phyloP scores from a whole-genome alignment of 2,329 filamentous ascomycete genomes.

The Sarocladium kiliense region DNA sequence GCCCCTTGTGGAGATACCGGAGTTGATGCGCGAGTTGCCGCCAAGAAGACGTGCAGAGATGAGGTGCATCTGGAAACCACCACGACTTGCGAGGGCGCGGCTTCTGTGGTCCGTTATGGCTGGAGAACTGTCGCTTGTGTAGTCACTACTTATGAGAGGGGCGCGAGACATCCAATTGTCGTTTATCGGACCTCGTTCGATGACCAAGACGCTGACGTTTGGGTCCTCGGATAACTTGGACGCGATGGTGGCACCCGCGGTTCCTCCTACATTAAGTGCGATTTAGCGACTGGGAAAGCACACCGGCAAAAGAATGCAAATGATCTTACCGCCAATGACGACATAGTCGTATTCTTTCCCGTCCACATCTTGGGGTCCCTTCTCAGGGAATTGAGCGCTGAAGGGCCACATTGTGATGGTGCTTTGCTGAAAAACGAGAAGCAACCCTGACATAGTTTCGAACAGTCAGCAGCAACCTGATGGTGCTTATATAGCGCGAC shows the following conservation, averaged over 20 bases:
- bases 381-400: background rate
- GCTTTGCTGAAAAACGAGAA: background rate
- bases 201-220: constrained; percentile 29
- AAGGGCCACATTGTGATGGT: background rate
- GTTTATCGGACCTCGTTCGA: constrained; percentile 27
- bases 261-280: constrained; percentile 28
- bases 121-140: background rate
- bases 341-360: constrained; percentile 36
- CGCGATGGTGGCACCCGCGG: constrained; percentile 41
- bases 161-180: constrained; percentile 24
- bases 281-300: background rate
- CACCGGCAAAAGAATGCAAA: background rate
- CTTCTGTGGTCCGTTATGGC: background rate
- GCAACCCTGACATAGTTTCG: no score
- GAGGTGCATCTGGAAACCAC: background rate
- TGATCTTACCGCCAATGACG: constrained; percentile 31
- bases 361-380: constrained; percentile 13
- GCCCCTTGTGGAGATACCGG: constrained; percentile 25
- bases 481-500: no score
- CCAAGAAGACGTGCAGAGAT: constrained; percentile 16
- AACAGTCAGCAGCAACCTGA: no score
- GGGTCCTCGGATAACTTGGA: constrained; percentile 35
- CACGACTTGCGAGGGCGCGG: constrained; percentile 12
- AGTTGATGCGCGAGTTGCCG: constrained; percentile 27
- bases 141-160: constrained; percentile 18